These are phyloP conservation scores for Xylaria grammica DNA, from an alignment of 495 filamentous ascomycete genomes.

Conservation along the genomic window DNA sequence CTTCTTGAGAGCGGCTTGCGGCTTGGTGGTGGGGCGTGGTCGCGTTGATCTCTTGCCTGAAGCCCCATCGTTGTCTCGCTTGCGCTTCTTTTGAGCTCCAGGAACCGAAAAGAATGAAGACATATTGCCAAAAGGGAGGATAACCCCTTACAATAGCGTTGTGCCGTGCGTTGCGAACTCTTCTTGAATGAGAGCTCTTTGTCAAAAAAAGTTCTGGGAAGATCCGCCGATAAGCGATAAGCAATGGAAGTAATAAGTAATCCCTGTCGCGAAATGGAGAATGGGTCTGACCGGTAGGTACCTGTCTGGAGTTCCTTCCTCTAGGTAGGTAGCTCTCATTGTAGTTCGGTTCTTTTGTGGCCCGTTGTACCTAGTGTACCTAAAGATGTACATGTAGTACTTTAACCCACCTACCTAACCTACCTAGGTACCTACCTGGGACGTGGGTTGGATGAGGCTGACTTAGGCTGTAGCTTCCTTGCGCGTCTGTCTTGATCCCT, in stretches of 20 bases:
- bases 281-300: background rate
- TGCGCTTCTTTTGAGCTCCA: conserved; percentile 79
- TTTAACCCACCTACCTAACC: background rate
- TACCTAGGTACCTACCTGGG: background rate
- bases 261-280: background rate
- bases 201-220: conserved; percentile 31
- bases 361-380: no score
- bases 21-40: conserved; percentile 44
- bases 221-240: conserved; percentile 23
- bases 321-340: no score
- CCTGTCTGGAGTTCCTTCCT: no score
- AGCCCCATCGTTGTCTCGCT: conserved; percentile 51
- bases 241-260: background rate
- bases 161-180: conserved; percentile 26
- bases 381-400: no score
- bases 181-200: conserved; percentile 29
- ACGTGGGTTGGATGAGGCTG: conserved; percentile 26
- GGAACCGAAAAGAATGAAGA: conserved; percentile 87
- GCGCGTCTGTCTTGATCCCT: conserved; percentile 35
- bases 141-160: conserved; percentile 24
- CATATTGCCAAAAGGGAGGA: conserved; percentile 51
- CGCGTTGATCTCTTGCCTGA: conserved; percentile 11
- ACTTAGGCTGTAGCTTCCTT: conserved; percentile 46
- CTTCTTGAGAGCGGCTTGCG: conserved; percentile 60
- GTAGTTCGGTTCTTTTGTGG: no score